Base-by-base conservation (phyloP, 805 yeast species). In the Wickerhamomyces bovis region DNA sequence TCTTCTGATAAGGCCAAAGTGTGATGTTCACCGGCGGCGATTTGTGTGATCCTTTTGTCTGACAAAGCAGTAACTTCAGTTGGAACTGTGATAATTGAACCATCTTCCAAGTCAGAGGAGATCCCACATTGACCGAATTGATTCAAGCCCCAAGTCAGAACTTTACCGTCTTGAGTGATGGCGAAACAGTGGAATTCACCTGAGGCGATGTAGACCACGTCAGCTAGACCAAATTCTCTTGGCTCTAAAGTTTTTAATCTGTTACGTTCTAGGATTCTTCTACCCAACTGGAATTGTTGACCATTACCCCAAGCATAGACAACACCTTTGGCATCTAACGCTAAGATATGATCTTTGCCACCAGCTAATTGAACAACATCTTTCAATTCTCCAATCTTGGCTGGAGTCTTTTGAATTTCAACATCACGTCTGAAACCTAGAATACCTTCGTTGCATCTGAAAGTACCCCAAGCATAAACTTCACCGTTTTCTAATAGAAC, bases 231-330 rank as follows among this genome's bases (percentile, higher is more conserved):
- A 61, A 90, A 82, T 50, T 85, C 84, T 57, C 89, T 80, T 41
- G 95, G 95, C 50, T 83, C 90, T 45, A 87, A 71, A 2, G 89
- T 79, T 50, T 80, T 76, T 58, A 75, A 76, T 66, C 85, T 76
- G 55, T 82, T 88, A 68, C 87, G 86, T 68, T 80, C 97, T 66
- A 82, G 61, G 21, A 90, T 80, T 58, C 82, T 83, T 60, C 96
- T 78, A 20, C 98, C 99, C 54, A 94, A 73, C 69, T 94, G 98
- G 66, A 74, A 81, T 60, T 88, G 95, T 58, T 90, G 95, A 22
- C 97, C 97, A 63, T 88, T 86, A 55, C 99, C 99, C 99, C 99
- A 94, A 0, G 98, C 90, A 61, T 77, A 89, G 1, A 90, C 97
- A 45, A 81, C 74, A 48, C 99, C 99, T 58, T 79, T 83, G 22